Evolutionary conservation across 1,139 yeast species (phyloP).

Genomic region (Blastobotrys buckinghamii): DNA sequence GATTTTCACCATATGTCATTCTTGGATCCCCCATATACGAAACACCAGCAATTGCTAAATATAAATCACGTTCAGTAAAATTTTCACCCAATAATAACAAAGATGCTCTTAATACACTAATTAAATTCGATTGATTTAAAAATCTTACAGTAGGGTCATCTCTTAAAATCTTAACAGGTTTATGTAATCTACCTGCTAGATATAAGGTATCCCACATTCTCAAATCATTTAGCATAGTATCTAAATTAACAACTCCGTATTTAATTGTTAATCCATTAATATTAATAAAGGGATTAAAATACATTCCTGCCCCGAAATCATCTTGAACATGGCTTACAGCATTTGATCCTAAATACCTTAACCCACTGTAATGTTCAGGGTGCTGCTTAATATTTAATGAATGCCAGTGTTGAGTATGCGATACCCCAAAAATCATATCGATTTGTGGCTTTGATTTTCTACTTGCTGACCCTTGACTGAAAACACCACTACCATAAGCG

Average conservation of each 20-base stretch:
- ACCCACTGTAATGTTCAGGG: conserved; percentile 69
- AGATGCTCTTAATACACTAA: conserved; percentile 74
- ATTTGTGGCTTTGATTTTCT: conserved; percentile 50
- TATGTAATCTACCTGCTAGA: conserved; percentile 88
- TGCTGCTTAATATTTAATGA: conserved; percentile 56
- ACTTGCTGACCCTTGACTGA: conserved; percentile 56
- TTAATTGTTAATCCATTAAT: conserved; percentile 62
- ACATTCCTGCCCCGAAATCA: conserved; percentile 77
- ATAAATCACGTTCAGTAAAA: conserved; percentile 61
- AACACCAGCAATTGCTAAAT: conserved; percentile 68
- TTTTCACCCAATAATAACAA: conserved; percentile 48
- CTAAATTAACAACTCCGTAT: conserved; percentile 76
- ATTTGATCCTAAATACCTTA: conserved; percentile 56
- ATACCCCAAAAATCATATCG: conserved; percentile 82
- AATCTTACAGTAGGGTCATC: conserved; percentile 57
- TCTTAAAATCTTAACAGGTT: conserved; percentile 76
- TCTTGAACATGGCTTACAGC: conserved; percentile 56
- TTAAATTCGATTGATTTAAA: conserved; percentile 69
- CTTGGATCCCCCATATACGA: conserved; percentile 92
- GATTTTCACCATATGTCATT: conserved; percentile 83
- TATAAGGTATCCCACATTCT: conserved; percentile 80
- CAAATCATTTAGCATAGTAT: conserved; percentile 58
- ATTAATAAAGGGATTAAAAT: conserved; percentile 83
- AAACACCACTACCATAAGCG: conserved; percentile 96
- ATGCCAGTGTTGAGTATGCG: conserved; percentile 72